Percentiles rank a stretch among this genome's conserved stretches.
Conservation (phyloP, 352 stramenopile genomes). For the Phytophthora brassicae region DNA sequence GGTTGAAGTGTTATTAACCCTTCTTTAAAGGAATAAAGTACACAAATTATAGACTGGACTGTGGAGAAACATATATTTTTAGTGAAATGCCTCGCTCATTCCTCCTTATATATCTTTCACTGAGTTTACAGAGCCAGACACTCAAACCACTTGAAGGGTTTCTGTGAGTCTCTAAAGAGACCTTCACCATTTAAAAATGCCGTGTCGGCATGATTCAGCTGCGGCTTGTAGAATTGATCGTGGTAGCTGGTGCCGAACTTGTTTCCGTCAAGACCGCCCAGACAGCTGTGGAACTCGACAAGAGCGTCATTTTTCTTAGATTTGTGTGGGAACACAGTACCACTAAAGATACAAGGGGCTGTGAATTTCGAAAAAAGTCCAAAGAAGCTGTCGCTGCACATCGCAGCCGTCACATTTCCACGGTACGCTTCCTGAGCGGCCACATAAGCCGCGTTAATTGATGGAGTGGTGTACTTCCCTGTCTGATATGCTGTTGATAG, state of each 20-base stretch:
- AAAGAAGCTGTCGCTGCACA: conserved; percentile 41
- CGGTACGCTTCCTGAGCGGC: conserved; percentile 34
- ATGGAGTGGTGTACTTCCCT: conserved; percentile 18
- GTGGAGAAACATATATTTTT: no score
- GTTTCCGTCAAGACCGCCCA: conserved; percentile 19
- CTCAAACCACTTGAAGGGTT: conserved; percentile 48
- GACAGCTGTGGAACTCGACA: conserved; percentile 49
- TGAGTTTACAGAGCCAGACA: conserved; percentile 23
- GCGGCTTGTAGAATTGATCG: conserved; percentile 33
- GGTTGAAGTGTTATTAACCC: no score
- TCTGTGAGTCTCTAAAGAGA: conserved; percentile 28
- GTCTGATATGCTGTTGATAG: conserved; percentile 36
- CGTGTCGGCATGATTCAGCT: conserved; percentile 48
- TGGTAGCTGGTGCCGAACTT: conserved; percentile 30
- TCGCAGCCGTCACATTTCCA: conserved; percentile 31
- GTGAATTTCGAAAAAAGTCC: conserved; percentile 37
- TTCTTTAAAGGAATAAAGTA: no score
- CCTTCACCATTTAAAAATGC: conserved; percentile 44
- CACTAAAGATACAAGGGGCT: conserved; percentile 14
- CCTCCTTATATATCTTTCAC: no score
- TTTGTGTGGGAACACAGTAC: conserved; percentile 24
- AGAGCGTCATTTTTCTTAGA: conserved; percentile 35
- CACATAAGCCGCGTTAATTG: conserved; percentile 26
- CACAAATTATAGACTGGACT: no score
- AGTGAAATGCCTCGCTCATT: no score